Conservation (phyloP, 257 asterid species). For the Gentiana macrophylla region DNA sequence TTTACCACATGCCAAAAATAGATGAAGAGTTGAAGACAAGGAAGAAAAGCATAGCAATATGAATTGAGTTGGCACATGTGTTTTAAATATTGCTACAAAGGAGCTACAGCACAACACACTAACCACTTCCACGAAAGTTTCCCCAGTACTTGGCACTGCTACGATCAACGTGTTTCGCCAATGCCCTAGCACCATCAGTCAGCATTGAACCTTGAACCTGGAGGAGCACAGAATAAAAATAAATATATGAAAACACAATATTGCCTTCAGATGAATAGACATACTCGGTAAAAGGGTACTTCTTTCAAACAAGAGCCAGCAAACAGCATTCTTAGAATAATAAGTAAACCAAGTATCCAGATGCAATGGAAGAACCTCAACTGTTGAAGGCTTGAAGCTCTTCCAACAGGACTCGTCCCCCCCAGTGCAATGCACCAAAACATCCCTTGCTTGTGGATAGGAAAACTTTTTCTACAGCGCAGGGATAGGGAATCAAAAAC, state of each 20-base stretch:
- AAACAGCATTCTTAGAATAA: neutral
- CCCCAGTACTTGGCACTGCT: constrained; percentile 77
- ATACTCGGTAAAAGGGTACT: neutral
- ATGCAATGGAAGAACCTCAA: too few relatives aligned
- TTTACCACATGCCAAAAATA: neutral
- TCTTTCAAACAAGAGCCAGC: neutral
- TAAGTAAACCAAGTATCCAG: too few relatives aligned
- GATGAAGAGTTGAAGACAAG: neutral
- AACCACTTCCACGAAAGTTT: constrained; percentile 55
- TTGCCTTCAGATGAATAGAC: neutral
- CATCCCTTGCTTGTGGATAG: too few relatives aligned
- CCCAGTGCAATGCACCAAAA: too few relatives aligned
- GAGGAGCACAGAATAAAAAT: constrained; percentile 9
- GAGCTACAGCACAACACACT: constrained; percentile 20
- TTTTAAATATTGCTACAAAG: constrained; percentile 3
- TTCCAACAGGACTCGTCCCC: too few relatives aligned
- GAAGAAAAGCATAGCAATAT: neutral
- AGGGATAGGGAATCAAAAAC: too few relatives aligned
- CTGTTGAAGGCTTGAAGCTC: too few relatives aligned
- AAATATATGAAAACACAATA: constrained; percentile 7
- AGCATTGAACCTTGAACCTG: constrained; percentile 62
- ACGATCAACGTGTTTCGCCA: constrained; percentile 64
- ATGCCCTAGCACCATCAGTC: constrained; percentile 84
- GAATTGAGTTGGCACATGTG: constrained; percentile 8
- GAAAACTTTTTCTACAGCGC: too few relatives aligned